Conservation (phyloP, 257 asterid species). For the Plantago elongata region DNA sequence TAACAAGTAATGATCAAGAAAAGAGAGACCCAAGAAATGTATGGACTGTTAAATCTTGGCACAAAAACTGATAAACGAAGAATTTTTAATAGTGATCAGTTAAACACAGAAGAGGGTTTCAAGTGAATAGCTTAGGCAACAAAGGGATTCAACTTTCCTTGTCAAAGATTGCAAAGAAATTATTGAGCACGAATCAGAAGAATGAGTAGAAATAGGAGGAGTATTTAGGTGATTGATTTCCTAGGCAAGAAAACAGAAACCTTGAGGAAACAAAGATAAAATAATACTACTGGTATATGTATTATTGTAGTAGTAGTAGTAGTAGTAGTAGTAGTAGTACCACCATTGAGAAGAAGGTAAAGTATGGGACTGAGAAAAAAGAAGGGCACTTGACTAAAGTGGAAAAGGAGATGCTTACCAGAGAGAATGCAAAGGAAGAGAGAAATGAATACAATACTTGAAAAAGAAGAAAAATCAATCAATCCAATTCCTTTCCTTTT, state of each 20-base stretch:
- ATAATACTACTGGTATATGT: neutral
- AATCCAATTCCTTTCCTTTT: conserved; percentile 40
- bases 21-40: conserved; percentile 30
- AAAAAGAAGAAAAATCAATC: conserved; percentile 29
- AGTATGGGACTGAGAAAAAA: conserved; percentile 43
- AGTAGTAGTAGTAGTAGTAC: too few relatives aligned
- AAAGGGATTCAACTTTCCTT: conserved; percentile 1
- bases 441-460: conserved; percentile 32
- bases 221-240: too few relatives aligned
- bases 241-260: too few relatives aligned
- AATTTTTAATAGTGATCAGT: neutral
- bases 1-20: conserved; percentile 11
- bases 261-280: neutral
- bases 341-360: conserved; percentile 24
- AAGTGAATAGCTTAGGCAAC: too few relatives aligned
- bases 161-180: neutral
- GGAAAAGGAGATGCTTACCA: conserved; percentile 59
- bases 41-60: conserved; percentile 21
- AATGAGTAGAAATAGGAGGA: neutral
- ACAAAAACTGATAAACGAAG: neutral
- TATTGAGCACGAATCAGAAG: neutral
- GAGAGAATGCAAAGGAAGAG: conserved; percentile 55
- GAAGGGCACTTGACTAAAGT: conserved; percentile 24
- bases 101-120: conserved; percentile 1
- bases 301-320: too few relatives aligned